A percentile compares a stretch with the other conserved stretches of the same genome.
Conservation (phyloP, 2,329 filamentous ascomycete species). For the Penicillium sp. region DNA sequence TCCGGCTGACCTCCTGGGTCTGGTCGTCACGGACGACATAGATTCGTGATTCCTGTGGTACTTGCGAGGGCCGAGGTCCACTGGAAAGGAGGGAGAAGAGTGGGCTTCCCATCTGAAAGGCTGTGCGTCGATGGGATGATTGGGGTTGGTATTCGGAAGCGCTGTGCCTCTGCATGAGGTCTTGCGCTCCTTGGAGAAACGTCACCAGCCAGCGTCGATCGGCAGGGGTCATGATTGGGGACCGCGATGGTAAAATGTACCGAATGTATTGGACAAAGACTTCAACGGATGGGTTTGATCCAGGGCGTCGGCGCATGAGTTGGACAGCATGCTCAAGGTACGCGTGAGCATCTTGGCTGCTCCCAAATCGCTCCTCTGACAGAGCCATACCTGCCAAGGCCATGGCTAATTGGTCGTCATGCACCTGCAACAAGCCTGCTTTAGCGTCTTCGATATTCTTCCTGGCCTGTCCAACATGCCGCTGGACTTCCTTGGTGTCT, state of each 20-base stretch:
- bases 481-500: slow-evolving; percentile 29
- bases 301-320: slow-evolving; percentile 33
- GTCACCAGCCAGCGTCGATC: slow-evolving; percentile 34
- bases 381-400: slow-evolving; percentile 40
- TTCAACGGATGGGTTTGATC: slow-evolving; percentile 27
- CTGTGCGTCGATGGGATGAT: slow-evolving; percentile 32
- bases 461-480: slow-evolving; percentile 31
- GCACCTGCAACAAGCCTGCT: slow-evolving; percentile 22
- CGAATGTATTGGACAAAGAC: slow-evolving; percentile 40
- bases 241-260: slow-evolving; percentile 32
- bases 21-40: slow-evolving; percentile 39
- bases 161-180: slow-evolving; percentile 37
- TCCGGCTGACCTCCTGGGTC: slow-evolving; percentile 40
- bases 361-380: slow-evolving; percentile 44
- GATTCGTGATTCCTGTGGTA: slow-evolving; percentile 38
- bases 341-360: slow-evolving; percentile 27
- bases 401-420: slow-evolving; percentile 36
- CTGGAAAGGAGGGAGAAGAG: slow-evolving; percentile 45
- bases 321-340: slow-evolving; percentile 37
- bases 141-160: slow-evolving; percentile 28
- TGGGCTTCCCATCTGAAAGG: slow-evolving; percentile 42
- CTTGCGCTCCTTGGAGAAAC: slow-evolving; percentile 40
- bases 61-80: slow-evolving; percentile 42
- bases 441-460: slow-evolving; percentile 33
- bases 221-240: slow-evolving; percentile 14